Evolutionary conservation across 495 filamentous ascomycete genomes (phyloP).

Genomic region (Apodospora peruviana): DNA sequence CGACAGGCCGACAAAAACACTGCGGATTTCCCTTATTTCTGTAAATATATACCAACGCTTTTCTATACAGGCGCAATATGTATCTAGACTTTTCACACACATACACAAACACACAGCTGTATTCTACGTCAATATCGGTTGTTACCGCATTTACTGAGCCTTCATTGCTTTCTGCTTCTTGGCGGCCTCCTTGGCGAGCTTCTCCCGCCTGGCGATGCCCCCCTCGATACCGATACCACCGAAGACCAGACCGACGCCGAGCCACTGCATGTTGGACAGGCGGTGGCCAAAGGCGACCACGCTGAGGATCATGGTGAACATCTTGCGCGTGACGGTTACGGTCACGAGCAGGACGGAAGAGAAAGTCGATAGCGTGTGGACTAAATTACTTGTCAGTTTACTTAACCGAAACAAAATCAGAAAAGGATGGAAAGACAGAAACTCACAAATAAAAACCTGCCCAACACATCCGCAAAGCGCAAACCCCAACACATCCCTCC

Average conservation of each 20-base stretch:
- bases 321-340: slow-evolving; percentile 95
- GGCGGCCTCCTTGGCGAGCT: slow-evolving; percentile 70
- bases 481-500: slow-evolving; percentile 82
- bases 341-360: slow-evolving; percentile 89
- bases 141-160: slow-evolving; percentile 25
- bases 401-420: background rate
- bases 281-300: slow-evolving; percentile 92
- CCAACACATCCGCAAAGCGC: slow-evolving; percentile 89
- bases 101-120: no score
- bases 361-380: slow-evolving; percentile 90
- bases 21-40: no score
- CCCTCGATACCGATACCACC: slow-evolving; percentile 92
- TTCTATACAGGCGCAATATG: no score
- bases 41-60: no score
- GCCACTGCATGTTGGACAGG: slow-evolving; percentile 75
- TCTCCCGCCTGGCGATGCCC: slow-evolving; percentile 73
- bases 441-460: slow-evolving; percentile 89
- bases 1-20: no score
- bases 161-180: slow-evolving; percentile 48
- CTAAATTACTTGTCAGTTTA: slow-evolving; percentile 25
- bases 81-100: no score
- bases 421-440: background rate
- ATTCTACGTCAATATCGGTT: no score
- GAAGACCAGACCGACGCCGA: slow-evolving; percentile 89
- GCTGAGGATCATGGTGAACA: slow-evolving; percentile 96